Evolutionary conservation across 1,284 basidiomycete species (phyloP).

Genomic region (Ustilago vetiveriae): DNA sequence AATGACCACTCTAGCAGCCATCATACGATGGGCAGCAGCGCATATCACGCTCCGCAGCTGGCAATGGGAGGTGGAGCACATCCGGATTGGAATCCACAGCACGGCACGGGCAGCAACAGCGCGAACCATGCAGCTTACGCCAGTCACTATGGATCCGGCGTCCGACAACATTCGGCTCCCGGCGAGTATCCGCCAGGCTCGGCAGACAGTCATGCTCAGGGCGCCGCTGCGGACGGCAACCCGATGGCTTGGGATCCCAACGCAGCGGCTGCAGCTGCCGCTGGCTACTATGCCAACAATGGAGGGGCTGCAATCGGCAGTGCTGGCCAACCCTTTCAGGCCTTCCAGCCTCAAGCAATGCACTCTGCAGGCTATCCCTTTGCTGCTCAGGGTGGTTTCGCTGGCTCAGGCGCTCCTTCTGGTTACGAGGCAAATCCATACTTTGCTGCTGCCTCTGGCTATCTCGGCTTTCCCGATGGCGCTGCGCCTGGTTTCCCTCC

Average conservation of each 20-base stretch:
- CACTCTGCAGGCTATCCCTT: slow-evolving; percentile 39
- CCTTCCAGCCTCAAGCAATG: slow-evolving; percentile 35
- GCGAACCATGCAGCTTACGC: slow-evolving; percentile 3
- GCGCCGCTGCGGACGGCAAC: slow-evolving; percentile 5
- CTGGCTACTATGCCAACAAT: slow-evolving; percentile 16
- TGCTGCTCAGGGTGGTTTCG: slow-evolving; percentile 9
- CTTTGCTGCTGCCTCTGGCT: slow-evolving; percentile 54
- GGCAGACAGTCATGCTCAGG: slow-evolving; percentile 21
- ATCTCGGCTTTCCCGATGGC: slow-evolving; percentile 50
- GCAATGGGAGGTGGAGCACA: background rate
- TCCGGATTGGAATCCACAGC: slow-evolving; percentile 28
- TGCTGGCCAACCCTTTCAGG: slow-evolving; percentile 7
- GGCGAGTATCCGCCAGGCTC: slow-evolving; percentile 30
- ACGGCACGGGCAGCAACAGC: background rate
- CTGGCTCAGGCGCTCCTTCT: slow-evolving; percentile 10
- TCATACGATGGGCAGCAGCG: slow-evolving; percentile 12
- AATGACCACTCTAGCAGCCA: slow-evolving; percentile 18
- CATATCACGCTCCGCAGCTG: slow-evolving; percentile 8
- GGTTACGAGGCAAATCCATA: slow-evolving; percentile 49
- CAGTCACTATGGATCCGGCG: slow-evolving; percentile 25
- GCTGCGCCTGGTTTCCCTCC: slow-evolving; percentile 41
- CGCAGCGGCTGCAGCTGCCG: slow-evolving; percentile 28
- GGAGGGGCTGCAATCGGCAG: slow-evolving; percentile 1
- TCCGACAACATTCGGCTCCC: slow-evolving; percentile 42
- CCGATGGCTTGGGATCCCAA: slow-evolving; percentile 33